A percentile compares a stretch with the other conserved stretches of the same genome.
phyloP scores from a whole-genome alignment of 129 eudicot genomes.

The Pulicaria dysenterica region DNA sequence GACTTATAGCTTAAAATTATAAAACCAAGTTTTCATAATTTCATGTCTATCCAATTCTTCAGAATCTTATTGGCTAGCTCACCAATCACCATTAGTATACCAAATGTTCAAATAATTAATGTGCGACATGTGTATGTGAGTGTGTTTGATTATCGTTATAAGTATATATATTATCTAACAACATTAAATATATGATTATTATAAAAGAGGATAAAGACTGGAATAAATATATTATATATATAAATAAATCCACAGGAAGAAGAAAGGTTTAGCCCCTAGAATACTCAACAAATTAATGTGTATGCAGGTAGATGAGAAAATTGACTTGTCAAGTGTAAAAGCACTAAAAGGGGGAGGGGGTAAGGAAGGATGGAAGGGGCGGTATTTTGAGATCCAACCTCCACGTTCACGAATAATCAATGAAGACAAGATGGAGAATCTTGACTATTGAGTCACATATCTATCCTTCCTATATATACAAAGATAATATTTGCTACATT shows the following conservation, averaged over 20 bases:
- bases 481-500: no score
- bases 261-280: constrained; percentile 10
- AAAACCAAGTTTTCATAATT: no score
- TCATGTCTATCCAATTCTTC: no score
- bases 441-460: constrained; percentile 32
- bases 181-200: no score
- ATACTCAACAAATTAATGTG: constrained; percentile 10
- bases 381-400: constrained; percentile 37
- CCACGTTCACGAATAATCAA: constrained; percentile 37
- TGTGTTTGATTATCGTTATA: no score
- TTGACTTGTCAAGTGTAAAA: constrained; percentile 18
- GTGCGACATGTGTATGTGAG: no score
- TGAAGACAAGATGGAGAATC: constrained; percentile 30
- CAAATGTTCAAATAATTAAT: no score
- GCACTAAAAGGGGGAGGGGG: constrained; percentile 16
- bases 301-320: constrained; percentile 8
- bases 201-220: background rate
- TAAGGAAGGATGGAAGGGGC: background rate
- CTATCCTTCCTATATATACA: background rate
- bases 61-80: no score
- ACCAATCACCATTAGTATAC: no score
- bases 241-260: constrained; percentile 2
- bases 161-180: no score
- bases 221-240: no score
- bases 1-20: no score